Evolutionary conservation across 371 early-diverging fungal genomes (phyloP), one percentile per base, ranked within the genome.

Genomic region (Mortierella sp.): DNA sequence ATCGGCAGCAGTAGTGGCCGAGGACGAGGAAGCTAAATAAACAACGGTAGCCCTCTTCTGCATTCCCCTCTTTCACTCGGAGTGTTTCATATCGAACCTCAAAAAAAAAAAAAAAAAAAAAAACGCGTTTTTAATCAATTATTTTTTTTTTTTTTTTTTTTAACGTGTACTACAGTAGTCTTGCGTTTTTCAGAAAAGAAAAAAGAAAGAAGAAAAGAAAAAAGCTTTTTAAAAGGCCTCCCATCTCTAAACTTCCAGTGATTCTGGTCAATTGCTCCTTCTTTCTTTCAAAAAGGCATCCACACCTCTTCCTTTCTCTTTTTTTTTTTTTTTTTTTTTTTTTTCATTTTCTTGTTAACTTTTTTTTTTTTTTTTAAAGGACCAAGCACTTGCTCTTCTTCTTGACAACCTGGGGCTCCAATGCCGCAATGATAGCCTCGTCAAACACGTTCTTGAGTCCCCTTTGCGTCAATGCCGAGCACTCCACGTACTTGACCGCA

Each of bases 391-490:
- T 92, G 72, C 84, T 88, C 72, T 90, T 88, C 85, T 92, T 91
- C 85, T 91, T 92, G 68, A 90, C 85, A 23, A 87, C 86, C 25
- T 97, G 98, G 29, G 98, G 98, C 72, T 96, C 97, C 68, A 98
- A 82, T 37, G 98, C 99, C n/a, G 98, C 99, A 30, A 98, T 96
- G 75, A 98, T 98, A 9, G 98, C 98, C 83, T 98, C 98, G 81
- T 97, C 98, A 88, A 98, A 98, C 29, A 99, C 98, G 79, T 99
- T 97, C 84, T 98, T 97, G 65, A 99, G 85, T 6, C 99, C 91
- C 77, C 93, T 91, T 80, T 97, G 99, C 43, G 98, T 98, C 72
- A 97, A 83, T 26, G 99, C 97, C 60, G 97, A 97, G 80, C 99
- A 99, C 79, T 99, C 99, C 55, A 99, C 93, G 82, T 98, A 99